These are phyloP conservation scores for Lentinula sp. DNA, from an alignment of 768 basidiomycete genomes.

Conservation along the genomic window DNA sequence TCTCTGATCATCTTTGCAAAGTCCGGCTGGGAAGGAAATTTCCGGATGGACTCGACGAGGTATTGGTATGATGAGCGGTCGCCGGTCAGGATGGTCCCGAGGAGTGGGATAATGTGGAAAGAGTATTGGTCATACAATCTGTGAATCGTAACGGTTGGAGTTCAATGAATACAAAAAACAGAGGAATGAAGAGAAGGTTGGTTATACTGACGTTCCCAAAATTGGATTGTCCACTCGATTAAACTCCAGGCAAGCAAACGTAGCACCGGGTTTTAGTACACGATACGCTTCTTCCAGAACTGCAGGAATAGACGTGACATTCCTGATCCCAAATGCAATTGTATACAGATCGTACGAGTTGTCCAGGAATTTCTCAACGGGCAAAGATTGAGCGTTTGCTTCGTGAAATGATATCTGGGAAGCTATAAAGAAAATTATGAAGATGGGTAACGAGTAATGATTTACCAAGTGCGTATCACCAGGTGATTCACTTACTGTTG, in stretches of 20 bases:
- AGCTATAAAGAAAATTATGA: constrained; percentile 36
- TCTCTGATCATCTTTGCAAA: constrained; percentile 88
- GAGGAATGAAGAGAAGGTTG: not conserved
- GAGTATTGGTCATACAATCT: constrained; percentile 95
- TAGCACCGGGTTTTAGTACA: constrained; percentile 94
- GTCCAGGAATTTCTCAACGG: constrained; percentile 59
- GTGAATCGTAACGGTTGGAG: constrained; percentile 6
- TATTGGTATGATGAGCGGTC: constrained; percentile 97
- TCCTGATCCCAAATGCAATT: constrained; percentile 97
- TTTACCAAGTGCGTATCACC: no score
- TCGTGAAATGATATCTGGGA: constrained; percentile 91
- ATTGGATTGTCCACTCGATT: constrained; percentile 88
- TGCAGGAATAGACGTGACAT: constrained; percentile 88
- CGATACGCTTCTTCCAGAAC: constrained; percentile 88
- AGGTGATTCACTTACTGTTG: constrained; percentile 57
- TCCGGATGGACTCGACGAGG: constrained; percentile 93
- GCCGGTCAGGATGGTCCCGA: constrained; percentile 95
- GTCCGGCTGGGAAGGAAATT: constrained; percentile 82
- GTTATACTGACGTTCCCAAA: constrained; percentile 67
- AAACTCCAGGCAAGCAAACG: constrained; percentile 94
- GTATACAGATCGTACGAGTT: constrained; percentile 95
- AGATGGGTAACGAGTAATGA: no score
- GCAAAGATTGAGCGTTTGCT: constrained; percentile 84
- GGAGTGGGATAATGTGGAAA: constrained; percentile 88
- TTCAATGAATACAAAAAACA: constrained; percentile 3